Percentiles rank a stretch among this genome's conserved stretches.
Evolutionary conservation across 345 rosid species (phyloP).

Genomic region (Citrus maxima): DNA sequence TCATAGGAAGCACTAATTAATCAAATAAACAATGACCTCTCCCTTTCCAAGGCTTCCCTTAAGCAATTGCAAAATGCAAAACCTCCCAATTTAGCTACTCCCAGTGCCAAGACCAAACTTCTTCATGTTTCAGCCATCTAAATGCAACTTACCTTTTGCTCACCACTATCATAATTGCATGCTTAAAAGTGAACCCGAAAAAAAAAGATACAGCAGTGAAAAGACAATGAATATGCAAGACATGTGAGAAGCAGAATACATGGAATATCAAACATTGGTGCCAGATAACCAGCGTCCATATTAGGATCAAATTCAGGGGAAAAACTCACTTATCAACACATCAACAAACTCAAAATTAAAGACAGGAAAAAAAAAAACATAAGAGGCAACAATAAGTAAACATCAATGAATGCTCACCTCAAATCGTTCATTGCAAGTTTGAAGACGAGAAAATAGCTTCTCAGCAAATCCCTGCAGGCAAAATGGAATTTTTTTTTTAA

Average conservation of each 20-base stretch:
- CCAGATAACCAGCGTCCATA: too few species aligned
- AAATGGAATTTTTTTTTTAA: not conserved
- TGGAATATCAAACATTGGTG: not conserved
- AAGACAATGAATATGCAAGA: not conserved
- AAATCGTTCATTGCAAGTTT: conserved; percentile 78
- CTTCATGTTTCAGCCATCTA: not conserved
- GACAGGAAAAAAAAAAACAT: not conserved
- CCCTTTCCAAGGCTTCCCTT: not conserved
- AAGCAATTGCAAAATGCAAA: not conserved
- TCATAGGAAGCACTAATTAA: not conserved
- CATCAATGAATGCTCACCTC: conserved; percentile 49
- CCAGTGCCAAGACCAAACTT: not conserved
- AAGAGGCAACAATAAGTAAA: not conserved
- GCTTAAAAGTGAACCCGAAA: not conserved
- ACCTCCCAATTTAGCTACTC: not conserved
- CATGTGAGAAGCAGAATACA: not conserved
- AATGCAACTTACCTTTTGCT: not conserved
- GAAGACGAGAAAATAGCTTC: conserved; percentile 81
- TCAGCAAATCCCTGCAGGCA: conserved; percentile 75
- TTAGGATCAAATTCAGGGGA: too few species aligned
- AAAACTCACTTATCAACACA: too few species aligned
- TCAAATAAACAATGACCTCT: not conserved
- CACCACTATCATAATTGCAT: not conserved
- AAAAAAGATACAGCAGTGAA: not conserved
- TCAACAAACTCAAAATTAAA: not conserved